Evolutionary conservation across 352 stramenopile species (phyloP).

Genomic region (Globisporangium abappressorium): DNA sequence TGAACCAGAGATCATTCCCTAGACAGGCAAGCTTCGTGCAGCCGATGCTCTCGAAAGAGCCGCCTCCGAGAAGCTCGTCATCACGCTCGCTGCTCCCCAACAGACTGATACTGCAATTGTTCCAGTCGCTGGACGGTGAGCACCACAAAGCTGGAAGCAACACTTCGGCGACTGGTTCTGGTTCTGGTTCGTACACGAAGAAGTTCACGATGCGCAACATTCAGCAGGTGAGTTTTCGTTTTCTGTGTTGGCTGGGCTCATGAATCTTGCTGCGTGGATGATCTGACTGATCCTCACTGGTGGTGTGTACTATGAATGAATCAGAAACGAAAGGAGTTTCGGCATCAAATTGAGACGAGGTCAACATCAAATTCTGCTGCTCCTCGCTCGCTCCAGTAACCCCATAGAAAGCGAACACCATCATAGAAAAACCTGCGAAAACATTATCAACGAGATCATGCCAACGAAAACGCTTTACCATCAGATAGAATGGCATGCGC

Average conservation of each 20-base stretch:
- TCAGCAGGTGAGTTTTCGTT: slow-evolving; percentile 8
- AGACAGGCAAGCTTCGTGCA: background rate
- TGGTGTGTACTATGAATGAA: background rate
- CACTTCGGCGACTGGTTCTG: background rate
- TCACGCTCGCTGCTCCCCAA: background rate
- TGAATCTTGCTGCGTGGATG: background rate
- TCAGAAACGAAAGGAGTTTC: slow-evolving; percentile 7
- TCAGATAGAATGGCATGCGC: background rate
- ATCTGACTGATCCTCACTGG: background rate
- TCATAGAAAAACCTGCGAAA: background rate
- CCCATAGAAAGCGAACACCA: background rate
- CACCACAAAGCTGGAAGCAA: background rate
- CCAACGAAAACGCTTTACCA: background rate
- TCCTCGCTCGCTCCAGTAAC: background rate
- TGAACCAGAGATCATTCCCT: background rate
- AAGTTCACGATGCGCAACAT: slow-evolving; percentile 18
- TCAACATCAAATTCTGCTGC: background rate
- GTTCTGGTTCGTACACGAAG: background rate
- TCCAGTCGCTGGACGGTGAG: background rate
- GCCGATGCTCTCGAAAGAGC: background rate
- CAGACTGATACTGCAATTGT: slow-evolving; percentile 9
- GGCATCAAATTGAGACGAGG: slow-evolving; percentile 5
- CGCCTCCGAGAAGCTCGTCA: background rate
- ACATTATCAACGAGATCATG: background rate
- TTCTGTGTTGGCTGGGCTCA: background rate